Conservation (phyloP, 2,329 filamentous ascomycete genomes). For the Penicillium sp. region DNA sequence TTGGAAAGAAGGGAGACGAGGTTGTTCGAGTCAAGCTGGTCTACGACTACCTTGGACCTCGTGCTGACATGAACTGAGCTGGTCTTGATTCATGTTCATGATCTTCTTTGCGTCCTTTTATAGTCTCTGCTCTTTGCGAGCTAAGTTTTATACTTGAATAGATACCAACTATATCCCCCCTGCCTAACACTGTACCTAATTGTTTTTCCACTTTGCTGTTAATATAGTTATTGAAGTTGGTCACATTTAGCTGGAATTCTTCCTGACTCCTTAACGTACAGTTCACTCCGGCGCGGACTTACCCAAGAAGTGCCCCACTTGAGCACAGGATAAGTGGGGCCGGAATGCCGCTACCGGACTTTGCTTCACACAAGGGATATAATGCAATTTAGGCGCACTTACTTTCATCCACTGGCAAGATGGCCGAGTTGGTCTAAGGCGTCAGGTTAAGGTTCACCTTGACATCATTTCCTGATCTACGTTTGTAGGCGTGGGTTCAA, state of each 20-base stretch:
- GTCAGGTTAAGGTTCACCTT: slow-evolving; percentile 31
- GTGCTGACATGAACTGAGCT: background rate
- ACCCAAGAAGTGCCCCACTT: no score
- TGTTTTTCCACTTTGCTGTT: no score
- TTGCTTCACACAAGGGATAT: no score
- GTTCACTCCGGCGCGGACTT: no score
- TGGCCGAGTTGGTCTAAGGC: slow-evolving; percentile 35
- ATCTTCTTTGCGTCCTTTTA: background rate
- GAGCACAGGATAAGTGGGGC: no score
- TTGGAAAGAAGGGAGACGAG: background rate
- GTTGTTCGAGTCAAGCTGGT: background rate
- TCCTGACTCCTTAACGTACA: no score
- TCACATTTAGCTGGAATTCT: no score
- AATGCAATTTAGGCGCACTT: no score
- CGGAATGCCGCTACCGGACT: no score
- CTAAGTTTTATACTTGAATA: background rate
- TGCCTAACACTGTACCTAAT: background rate
- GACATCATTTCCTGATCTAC: slow-evolving; percentile 13
- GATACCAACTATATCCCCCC: background rate
- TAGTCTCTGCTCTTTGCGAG: background rate
- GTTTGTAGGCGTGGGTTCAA: slow-evolving; percentile 19
- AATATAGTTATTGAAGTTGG: no score
- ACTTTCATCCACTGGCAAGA: slow-evolving; percentile 19
- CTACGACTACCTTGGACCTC: background rate
- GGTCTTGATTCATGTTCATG: background rate